These are phyloP conservation scores for Xylariaceae sp. DNA, from an alignment of 2,329 filamentous ascomycete genomes.

Conservation along the genomic window DNA sequence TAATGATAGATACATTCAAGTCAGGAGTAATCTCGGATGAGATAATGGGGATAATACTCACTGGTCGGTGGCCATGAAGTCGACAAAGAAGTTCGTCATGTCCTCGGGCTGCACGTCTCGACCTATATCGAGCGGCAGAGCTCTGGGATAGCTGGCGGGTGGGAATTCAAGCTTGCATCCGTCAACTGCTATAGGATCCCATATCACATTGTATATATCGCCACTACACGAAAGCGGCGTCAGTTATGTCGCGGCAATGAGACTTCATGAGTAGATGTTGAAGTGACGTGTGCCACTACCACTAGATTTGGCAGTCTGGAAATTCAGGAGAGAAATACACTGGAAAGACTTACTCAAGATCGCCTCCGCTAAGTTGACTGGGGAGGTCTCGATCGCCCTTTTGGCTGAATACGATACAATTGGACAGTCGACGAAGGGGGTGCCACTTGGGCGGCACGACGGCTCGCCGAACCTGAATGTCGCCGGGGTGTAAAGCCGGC, in stretches of 20 bases:
- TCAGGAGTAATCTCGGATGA: background rate
- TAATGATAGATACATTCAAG: background rate
- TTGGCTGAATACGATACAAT: conserved; percentile 75
- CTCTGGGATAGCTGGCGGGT: conserved; percentile 66
- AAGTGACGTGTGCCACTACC: no score
- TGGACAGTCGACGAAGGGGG: conserved; percentile 56
- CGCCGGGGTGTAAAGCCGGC: conserved; percentile 75
- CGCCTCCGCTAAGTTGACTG: conserved; percentile 72
- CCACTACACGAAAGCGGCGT: conserved; percentile 38
- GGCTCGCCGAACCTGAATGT: conserved; percentile 63
- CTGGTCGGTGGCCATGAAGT: conserved; percentile 36
- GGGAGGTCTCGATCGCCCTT: conserved; percentile 68
- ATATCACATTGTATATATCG: conserved; percentile 76
- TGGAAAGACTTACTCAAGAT: conserved; percentile 44
- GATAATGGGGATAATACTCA: conserved; percentile 17
- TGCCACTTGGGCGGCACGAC: conserved; percentile 56
- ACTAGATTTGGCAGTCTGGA: background rate
- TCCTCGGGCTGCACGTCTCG: conserved; percentile 56
- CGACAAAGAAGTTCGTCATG: conserved; percentile 76
- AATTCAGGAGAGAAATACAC: background rate
- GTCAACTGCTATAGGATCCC: conserved; percentile 52
- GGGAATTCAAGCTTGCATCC: conserved; percentile 33
- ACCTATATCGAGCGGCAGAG: conserved; percentile 52
- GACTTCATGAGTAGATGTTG: background rate
- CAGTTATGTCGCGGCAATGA: background rate